Conservation (phyloP, 345 rosid species). For the Acer campestre region DNA sequence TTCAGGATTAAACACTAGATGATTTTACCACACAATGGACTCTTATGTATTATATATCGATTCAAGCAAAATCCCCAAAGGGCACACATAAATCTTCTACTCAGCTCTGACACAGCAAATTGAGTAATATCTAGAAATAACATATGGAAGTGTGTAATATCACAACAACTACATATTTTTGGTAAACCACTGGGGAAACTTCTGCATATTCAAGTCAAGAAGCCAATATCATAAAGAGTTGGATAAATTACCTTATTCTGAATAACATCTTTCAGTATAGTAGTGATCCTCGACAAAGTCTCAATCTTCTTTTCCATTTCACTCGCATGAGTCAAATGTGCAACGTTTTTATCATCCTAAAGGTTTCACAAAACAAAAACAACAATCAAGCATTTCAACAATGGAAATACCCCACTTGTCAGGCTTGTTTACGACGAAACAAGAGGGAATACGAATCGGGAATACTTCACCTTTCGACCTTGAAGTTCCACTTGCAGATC, state of each 20-base stretch:
- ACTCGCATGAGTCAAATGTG: slow-evolving; percentile 91
- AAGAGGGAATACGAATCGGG: background rate
- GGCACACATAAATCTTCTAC: background rate
- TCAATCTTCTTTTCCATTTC: slow-evolving; percentile 97
- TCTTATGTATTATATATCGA: background rate
- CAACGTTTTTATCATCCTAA: slow-evolving; percentile 95
- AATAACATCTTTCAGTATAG: slow-evolving; percentile 90
- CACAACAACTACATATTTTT: background rate
- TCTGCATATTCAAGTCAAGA: background rate
- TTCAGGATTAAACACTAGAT: background rate
- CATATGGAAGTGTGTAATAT: background rate
- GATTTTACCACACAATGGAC: background rate
- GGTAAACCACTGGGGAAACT: background rate
- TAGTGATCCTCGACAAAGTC: slow-evolving; percentile 84
- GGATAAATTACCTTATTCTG: slow-evolving; percentile 81
- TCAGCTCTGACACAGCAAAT: too few species aligned
- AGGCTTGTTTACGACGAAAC: background rate
- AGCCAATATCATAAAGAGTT: background rate
- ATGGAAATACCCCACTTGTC: background rate
- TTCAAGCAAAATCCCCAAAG: background rate
- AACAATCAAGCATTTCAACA: slow-evolving; percentile 9
- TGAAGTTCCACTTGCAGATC: slow-evolving; percentile 97
- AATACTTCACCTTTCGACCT: slow-evolving; percentile 81
- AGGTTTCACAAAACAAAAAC: slow-evolving; percentile 9
- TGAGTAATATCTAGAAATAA: background rate